Conservation (phyloP, 257 asterid species). For the Plantago elongata region DNA sequence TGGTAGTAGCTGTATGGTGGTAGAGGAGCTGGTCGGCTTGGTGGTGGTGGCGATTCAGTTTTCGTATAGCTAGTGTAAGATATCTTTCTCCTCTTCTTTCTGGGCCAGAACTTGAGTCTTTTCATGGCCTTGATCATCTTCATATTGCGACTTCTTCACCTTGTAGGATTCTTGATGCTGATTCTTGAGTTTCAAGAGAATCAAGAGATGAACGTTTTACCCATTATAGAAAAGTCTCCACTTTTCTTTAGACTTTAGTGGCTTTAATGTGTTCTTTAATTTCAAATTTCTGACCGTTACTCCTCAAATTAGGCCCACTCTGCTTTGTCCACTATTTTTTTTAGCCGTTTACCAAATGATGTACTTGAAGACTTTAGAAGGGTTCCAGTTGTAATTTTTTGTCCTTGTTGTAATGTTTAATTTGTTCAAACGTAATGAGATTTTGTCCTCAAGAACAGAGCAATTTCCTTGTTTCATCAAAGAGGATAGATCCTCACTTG, state of each 20-base stretch:
- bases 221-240: conserved; percentile 2
- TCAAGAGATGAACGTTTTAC: background rate
- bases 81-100: conserved; percentile 46
- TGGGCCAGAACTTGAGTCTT: conserved; percentile 70
- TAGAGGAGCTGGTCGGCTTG: conserved; percentile 30
- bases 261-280: background rate
- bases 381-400: too few relatives aligned
- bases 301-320: too few relatives aligned
- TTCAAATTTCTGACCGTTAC: conserved; percentile 14
- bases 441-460: too few relatives aligned
- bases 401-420: too few relatives aligned
- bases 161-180: background rate
- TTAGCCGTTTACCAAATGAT: too few relatives aligned
- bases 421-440: too few relatives aligned
- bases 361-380: too few relatives aligned
- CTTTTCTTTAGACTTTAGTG: conserved; percentile 1
- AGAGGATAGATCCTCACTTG: too few relatives aligned
- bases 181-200: background rate
- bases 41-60: conserved; percentile 27
- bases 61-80: background rate
- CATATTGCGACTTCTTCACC: conserved; percentile 26
- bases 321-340: too few relatives aligned
- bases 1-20: conserved; percentile 19
- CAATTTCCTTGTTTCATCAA: too few relatives aligned
- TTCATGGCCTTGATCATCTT: conserved; percentile 58